phyloP scores from a whole-genome alignment of 305 asterid species.

The Rubia tinctorum region DNA sequence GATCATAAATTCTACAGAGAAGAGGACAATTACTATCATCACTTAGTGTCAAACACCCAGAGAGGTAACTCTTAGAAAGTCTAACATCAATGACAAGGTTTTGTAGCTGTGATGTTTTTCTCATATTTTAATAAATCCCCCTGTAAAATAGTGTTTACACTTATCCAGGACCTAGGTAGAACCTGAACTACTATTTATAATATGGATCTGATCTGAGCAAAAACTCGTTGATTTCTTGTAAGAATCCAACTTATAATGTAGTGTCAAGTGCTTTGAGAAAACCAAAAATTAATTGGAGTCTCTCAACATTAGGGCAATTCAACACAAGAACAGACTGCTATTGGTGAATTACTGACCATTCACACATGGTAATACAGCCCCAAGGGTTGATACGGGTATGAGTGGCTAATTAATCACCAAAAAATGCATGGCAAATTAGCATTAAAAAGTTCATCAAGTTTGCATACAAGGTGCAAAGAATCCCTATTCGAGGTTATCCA shows the following conservation, averaged over 20 bases:
- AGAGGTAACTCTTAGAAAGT: too few species aligned
- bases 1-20: neutral
- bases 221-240: neutral
- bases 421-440: neutral
- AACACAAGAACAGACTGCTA: constrained; percentile 26
- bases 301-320: constrained; percentile 21
- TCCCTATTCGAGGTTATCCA: neutral
- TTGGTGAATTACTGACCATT: constrained; percentile 49
- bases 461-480: neutral
- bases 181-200: neutral
- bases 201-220: neutral
- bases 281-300: neutral
- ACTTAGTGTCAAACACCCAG: too few species aligned
- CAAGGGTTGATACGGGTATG: constrained; percentile 16
- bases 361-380: constrained; percentile 28
- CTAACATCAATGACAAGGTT: neutral
- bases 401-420: constrained; percentile 44
- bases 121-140: too few species aligned
- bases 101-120: neutral
- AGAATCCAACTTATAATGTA: constrained; percentile 16
- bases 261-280: constrained; percentile 18
- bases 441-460: neutral
- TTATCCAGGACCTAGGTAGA: neutral
- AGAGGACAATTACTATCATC: neutral
- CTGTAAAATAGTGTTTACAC: too few species aligned